Base-by-base conservation (phyloP, 129 eudicot genomes). In the Tagetes patula region DNA sequence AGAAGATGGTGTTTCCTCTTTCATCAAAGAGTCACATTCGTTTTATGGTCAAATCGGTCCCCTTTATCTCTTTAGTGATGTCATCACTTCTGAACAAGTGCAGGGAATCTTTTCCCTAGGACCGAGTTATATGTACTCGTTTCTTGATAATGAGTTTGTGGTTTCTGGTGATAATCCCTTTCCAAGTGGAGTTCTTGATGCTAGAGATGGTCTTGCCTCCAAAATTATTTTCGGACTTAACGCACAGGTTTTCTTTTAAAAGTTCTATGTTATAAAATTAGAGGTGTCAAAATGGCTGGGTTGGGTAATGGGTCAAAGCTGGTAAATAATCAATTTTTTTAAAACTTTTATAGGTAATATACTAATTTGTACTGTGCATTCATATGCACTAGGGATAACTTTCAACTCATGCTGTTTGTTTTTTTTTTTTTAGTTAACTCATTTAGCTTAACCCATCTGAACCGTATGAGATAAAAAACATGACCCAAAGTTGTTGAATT, bases 41-140 rank as follows among this genome's bases (percentile, higher is more conserved):
- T 95, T 90, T 77, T 81, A 73, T 59, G 99, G 99, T 80, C 99
- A 95, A 72, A 85, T 95, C 14, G 99, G 99, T 20, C 99, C 99
- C 5, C 80, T 92, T 33, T 95, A 95, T 83, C 78, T 91, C 75
- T 95, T 95, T 67, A 82, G 75, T 59, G 99, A 95, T 69, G 88
- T 87, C 77, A 82, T 95, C 77, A 80, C 91, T 82, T 76, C 94
- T 72, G 99, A 95, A 76, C 96, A 86, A 80, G 97, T 91, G 71
- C 85, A 75, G 73, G 99, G 97, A 70, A 88, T 95, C 76, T 82
- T 75, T 83, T 82, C 79, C 59, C 71, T 95, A 80, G 99, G 99
- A 50, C 99, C 99, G 52, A 95, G 87, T 81, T 95, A 95, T 76
- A 95, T 91, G 99, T 90, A 90, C 80, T 84, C 92, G 14, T 95